Percentiles rank a stretch among this genome's conserved stretches.
Evolutionary conservation across 768 basidiomycete genomes (phyloP).

Genomic region (Lentinula edodes): DNA sequence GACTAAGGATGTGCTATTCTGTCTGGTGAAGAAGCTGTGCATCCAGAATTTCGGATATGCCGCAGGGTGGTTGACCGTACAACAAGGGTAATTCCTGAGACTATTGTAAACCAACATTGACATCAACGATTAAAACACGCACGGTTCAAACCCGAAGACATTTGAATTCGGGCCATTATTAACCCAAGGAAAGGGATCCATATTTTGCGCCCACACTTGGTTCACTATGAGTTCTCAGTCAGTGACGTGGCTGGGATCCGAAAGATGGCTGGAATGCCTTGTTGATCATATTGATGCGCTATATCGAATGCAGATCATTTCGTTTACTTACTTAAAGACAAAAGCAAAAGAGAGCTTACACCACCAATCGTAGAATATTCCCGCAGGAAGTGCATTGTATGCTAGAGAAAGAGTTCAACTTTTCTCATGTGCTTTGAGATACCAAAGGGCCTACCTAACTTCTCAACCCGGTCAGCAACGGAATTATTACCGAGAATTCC

Average conservation of each 20-base stretch:
- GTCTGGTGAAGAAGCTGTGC: conserved; percentile 30
- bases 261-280: conserved; percentile 20
- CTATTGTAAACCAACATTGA: neutral
- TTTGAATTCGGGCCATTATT: conserved; percentile 34
- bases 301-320: neutral
- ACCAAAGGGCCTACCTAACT: conserved; percentile 21
- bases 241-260: neutral
- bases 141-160: conserved; percentile 40
- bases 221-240: conserved; percentile 22
- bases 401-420: conserved; percentile 15
- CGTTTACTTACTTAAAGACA: neutral
- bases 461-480: conserved; percentile 35
- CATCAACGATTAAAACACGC: conserved; percentile 1
- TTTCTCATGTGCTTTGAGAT: neutral
- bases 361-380: conserved; percentile 32
- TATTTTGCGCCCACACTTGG: conserved; percentile 35
- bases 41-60: conserved; percentile 40
- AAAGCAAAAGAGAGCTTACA: conserved; percentile 17
- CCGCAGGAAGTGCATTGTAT: conserved; percentile 35
- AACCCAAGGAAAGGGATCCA: conserved; percentile 32
- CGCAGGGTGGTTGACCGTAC: conserved; percentile 37
- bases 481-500: conserved; percentile 36
- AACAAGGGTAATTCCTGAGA: conserved; percentile 35
- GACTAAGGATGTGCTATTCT: conserved; percentile 23
- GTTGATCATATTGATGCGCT: conserved; percentile 40